Percentiles rank a stretch among this genome's conserved stretches.
These are phyloP conservation scores for Xylariales sp. DNA, from an alignment of 2,329 filamentous ascomycete species.

Conservation along the genomic window DNA sequence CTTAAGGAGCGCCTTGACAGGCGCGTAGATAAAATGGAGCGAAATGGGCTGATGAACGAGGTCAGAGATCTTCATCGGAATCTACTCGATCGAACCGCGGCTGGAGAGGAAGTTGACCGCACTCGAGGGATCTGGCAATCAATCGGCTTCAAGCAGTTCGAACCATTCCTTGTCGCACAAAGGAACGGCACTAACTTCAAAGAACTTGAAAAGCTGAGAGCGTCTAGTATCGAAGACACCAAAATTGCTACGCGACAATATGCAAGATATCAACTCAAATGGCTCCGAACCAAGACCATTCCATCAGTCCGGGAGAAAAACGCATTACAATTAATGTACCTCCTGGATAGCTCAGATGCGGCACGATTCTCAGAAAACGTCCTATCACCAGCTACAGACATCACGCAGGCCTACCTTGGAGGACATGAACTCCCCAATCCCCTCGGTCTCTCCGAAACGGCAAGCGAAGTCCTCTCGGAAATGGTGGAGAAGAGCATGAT, in stretches of 20 bases:
- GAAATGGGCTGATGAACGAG: conserved; percentile 46
- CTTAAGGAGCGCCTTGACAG: conserved; percentile 67
- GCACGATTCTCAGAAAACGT: conserved; percentile 60
- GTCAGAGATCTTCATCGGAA: conserved; percentile 40
- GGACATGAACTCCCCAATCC: conserved; percentile 50
- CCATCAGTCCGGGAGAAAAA: conserved; percentile 57
- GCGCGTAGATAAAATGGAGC: conserved; percentile 81
- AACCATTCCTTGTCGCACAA: conserved; percentile 58
- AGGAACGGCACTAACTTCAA: conserved; percentile 22
- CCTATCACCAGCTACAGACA: conserved; percentile 53
- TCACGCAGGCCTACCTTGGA: conserved; percentile 61
- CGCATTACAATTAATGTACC: conserved; percentile 58
- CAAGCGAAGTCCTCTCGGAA: conserved; percentile 51
- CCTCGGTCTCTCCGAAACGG: conserved; percentile 40
- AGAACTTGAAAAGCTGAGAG: conserved; percentile 52
- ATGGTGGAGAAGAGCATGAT: conserved; percentile 54
- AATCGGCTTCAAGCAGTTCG: conserved; percentile 92
- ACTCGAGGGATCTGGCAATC: conserved; percentile 91
- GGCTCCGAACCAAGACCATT: conserved; percentile 81
- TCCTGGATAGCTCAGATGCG: conserved; percentile 75
- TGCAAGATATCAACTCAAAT: conserved; percentile 75
- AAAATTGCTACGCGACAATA: conserved; percentile 85
- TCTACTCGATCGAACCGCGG: conserved; percentile 26
- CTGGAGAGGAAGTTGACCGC: conserved; percentile 59
- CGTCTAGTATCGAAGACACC: conserved; percentile 64